phyloP scores from a whole-genome alignment of 495 filamentous ascomycete species.

The Tuber microsphaerosporum region DNA sequence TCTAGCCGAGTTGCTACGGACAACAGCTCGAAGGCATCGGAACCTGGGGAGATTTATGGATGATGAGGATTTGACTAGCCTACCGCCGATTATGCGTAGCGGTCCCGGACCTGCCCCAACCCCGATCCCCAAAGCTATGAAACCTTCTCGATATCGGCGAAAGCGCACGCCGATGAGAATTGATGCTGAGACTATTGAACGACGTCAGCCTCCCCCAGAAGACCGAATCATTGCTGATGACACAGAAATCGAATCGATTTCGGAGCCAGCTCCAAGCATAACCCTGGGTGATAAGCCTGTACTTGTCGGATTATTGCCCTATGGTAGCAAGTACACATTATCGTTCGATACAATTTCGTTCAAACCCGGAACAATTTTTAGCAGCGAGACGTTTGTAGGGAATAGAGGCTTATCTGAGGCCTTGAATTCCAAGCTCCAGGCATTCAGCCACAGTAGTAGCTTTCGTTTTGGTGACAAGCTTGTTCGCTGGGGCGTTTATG shows the following conservation, averaged over 20 bases:
- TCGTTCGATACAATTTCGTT: constrained; percentile 56
- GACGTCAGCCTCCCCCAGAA: constrained; percentile 33
- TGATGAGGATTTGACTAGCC: constrained; percentile 13
- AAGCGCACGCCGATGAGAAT: constrained; percentile 33
- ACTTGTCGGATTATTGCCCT: constrained; percentile 26
- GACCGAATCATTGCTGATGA: constrained; percentile 24
- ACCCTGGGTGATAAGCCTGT: constrained; percentile 3
- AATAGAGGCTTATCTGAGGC: constrained; percentile 25
- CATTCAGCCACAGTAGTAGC: constrained; percentile 42
- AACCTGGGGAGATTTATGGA: constrained; percentile 25
- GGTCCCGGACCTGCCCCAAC: neutral
- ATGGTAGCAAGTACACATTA: constrained; percentile 52
- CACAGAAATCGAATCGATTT: neutral
- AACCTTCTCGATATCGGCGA: constrained; percentile 14
- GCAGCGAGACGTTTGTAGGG: constrained; percentile 39
- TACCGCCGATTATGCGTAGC: neutral
- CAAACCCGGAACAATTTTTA: constrained; percentile 39
- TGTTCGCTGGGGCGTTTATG: constrained; percentile 62
- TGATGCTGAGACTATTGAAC: constrained; percentile 36
- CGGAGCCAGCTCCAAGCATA: neutral
- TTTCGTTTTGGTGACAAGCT: constrained; percentile 49
- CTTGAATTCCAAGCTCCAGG: constrained; percentile 22
- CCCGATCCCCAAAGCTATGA: neutral
- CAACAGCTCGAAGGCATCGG: constrained; percentile 13
- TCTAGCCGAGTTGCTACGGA: constrained; percentile 16